A percentile compares a stretch with the other conserved stretches of the same genome.
Evolutionary conservation across 2,329 filamentous ascomycete species (phyloP).

Genomic region (Colletotrichum agaves): DNA sequence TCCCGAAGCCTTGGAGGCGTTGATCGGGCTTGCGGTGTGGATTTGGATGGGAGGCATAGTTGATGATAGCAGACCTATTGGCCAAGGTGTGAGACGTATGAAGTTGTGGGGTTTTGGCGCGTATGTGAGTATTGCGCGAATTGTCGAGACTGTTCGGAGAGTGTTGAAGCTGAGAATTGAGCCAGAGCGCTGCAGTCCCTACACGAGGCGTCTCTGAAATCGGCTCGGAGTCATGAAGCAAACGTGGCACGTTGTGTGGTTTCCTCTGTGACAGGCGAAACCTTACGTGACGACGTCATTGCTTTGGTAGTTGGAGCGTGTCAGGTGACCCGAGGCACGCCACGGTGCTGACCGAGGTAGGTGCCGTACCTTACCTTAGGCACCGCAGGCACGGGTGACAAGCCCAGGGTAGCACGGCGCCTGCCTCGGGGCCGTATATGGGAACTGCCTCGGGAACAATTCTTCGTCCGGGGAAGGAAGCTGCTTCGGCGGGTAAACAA

Average conservation of each 20-base stretch:
- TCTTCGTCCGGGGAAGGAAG: neutral
- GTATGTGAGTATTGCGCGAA: neutral
- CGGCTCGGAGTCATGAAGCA: slow-evolving; percentile 34
- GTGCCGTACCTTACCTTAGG: neutral
- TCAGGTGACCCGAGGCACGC: slow-evolving; percentile 30
- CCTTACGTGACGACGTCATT: slow-evolving; percentile 38
- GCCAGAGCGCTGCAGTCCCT: neutral
- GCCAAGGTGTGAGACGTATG: slow-evolving; percentile 20
- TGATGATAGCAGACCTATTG: slow-evolving; percentile 11
- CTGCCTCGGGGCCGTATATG: neutral
- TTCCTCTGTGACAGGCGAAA: slow-evolving; percentile 35
- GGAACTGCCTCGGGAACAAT: neutral
- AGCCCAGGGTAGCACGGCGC: neutral
- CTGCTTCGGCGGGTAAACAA: slow-evolving; percentile 14
- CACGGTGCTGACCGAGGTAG: neutral
- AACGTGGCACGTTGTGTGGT: slow-evolving; percentile 34
- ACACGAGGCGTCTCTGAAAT: slow-evolving; percentile 25
- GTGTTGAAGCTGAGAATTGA: neutral
- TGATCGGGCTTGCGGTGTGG: slow-evolving; percentile 69
- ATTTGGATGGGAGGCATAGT: slow-evolving; percentile 70
- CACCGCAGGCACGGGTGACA: neutral
- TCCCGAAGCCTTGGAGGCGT: slow-evolving; percentile 63
- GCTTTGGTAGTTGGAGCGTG: slow-evolving; percentile 27
- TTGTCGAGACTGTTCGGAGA: neutral
- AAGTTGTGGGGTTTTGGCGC: slow-evolving; percentile 3